These are phyloP conservation scores for Pezicula neosporulosa DNA, from an alignment of 2,329 filamentous ascomycete genomes.

Conservation along the genomic window DNA sequence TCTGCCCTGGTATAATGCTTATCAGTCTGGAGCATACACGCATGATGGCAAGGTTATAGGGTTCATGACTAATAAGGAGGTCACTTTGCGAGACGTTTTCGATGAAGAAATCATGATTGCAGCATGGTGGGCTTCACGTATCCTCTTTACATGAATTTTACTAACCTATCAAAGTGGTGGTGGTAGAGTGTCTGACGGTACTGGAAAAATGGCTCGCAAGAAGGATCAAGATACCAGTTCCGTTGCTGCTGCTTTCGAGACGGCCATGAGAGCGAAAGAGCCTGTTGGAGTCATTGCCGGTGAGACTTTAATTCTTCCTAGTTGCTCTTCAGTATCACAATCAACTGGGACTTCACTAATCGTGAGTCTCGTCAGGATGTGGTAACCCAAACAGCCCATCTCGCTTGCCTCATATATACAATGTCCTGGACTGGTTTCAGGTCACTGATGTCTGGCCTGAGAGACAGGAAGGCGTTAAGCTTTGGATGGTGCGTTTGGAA, in stretches of 20 bases:
- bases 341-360: conserved; percentile 4
- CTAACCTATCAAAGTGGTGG: conserved; percentile 42
- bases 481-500: conserved; percentile 61
- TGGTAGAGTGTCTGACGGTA: conserved; percentile 41
- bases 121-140: conserved; percentile 45
- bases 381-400: conserved; percentile 45
- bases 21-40: conserved; percentile 57
- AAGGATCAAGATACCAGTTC: conserved; percentile 41
- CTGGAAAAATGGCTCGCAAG: conserved; percentile 40
- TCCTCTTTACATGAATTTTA: not conserved
- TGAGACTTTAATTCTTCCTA: conserved; percentile 25
- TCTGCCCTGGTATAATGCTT: conserved; percentile 57
- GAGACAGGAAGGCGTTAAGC: conserved; percentile 31
- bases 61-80: conserved; percentile 55
- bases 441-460: conserved; percentile 69
- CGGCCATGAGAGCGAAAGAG: conserved; percentile 41
- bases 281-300: conserved; percentile 55
- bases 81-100: conserved; percentile 53
- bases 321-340: not conserved
- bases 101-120: conserved; percentile 61
- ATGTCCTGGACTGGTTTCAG: conserved; percentile 66
- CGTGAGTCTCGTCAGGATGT: conserved; percentile 40
- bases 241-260: conserved; percentile 37
- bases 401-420: conserved; percentile 54
- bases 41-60: conserved; percentile 46